Percentiles rank a stretch among this genome's conserved stretches.
Evolutionary conservation across 1,284 basidiomycete species (phyloP).

Genomic region (Leccinum fallax): DNA sequence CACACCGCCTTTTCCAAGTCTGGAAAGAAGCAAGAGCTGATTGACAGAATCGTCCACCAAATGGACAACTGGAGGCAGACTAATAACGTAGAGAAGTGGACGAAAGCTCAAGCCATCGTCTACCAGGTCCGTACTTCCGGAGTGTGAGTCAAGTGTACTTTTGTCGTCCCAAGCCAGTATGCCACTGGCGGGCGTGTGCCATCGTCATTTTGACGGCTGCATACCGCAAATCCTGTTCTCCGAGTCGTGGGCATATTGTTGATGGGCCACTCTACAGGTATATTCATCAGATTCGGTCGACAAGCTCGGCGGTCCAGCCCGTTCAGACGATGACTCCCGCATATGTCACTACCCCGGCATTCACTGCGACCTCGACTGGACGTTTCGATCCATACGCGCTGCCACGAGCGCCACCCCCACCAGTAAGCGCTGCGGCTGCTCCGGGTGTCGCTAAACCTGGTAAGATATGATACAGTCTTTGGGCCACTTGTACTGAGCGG

Average conservation of each 20-base stretch:
- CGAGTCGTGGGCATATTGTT: conserved; percentile 13
- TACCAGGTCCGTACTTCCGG: conserved; percentile 61
- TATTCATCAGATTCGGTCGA: conserved; percentile 29
- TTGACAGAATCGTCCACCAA: conserved; percentile 62
- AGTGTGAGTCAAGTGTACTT: conserved; percentile 50
- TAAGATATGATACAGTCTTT: conserved; percentile 15
- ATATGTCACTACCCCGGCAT: conserved; percentile 26
- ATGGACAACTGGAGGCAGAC: conserved; percentile 61
- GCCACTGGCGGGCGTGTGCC: conserved; percentile 14
- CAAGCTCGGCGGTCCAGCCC: conserved; percentile 31
- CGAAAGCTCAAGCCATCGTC: conserved; percentile 62
- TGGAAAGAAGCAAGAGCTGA: conserved; percentile 85
- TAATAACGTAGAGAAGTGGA: conserved; percentile 62
- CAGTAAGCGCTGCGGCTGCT: conserved; percentile 38
- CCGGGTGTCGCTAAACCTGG: conserved; percentile 35
- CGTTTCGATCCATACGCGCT: conserved; percentile 69
- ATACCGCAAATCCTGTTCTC: conserved; percentile 6
- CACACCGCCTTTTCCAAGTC: conserved; percentile 65
- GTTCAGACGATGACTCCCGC: conserved; percentile 21
- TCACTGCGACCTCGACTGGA: conserved; percentile 30
- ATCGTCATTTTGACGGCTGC: conserved; percentile 4
- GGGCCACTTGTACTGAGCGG: conserved; percentile 10
- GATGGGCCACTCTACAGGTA: conserved; percentile 26
- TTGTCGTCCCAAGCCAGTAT: conserved; percentile 11
- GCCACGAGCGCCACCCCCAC: conserved; percentile 48